Evolutionary conservation across 176 grass and related monocot genomes (phyloP).

Genomic region (Typha latifolia): DNA sequence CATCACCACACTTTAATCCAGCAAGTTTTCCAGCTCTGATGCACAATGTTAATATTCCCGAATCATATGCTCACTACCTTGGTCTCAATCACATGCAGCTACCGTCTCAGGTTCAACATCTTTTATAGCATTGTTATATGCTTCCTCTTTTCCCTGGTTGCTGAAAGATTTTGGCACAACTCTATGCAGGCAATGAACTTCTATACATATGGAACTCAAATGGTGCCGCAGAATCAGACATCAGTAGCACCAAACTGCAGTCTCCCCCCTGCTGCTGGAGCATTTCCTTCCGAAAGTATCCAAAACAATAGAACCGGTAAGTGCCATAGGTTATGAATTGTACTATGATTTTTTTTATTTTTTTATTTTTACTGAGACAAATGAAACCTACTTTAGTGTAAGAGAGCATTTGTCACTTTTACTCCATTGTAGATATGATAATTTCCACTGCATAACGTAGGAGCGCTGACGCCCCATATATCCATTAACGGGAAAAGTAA

Average conservation of each 20-base stretch:
- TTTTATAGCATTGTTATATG: neutral
- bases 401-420: too few relatives aligned
- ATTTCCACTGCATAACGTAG: too few relatives aligned
- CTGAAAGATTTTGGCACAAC: conserved; percentile 30
- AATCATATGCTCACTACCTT: conserved; percentile 46
- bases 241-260: conserved; percentile 3
- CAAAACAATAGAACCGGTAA: conserved; percentile 14
- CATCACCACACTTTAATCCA: conserved; percentile 18
- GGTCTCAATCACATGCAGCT: conserved; percentile 52
- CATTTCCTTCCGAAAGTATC: conserved; percentile 22
- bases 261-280: conserved; percentile 2
- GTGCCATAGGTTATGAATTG: conserved; percentile 17
- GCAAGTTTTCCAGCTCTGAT: conserved; percentile 36
- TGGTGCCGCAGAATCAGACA: conserved; percentile 34
- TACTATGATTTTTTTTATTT: conserved; percentile 6
- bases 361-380: neutral
- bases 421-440: too few relatives aligned
- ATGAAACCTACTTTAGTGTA: neutral
- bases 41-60: conserved; percentile 33
- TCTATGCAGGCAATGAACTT: conserved; percentile 51
- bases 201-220: conserved; percentile 43
- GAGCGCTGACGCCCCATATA: too few relatives aligned
- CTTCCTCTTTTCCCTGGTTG: neutral
- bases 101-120: conserved; percentile 25
- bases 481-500: too few relatives aligned